Base-by-base conservation (phyloP, 805 yeast genomes). In the Yamadazyma insecticola region DNA sequence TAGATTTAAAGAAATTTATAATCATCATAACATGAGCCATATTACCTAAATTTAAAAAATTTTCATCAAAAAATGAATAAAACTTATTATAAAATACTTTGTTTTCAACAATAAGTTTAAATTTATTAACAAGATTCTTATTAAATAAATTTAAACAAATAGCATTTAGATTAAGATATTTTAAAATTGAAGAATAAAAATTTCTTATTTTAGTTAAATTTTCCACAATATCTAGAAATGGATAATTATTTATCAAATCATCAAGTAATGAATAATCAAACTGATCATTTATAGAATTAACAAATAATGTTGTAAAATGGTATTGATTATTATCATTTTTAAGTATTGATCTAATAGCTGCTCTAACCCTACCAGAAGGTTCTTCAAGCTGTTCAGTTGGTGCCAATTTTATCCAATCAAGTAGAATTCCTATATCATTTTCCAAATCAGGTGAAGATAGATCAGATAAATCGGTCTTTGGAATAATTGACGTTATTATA, bases 321-420 rank as follows among this genome's bases (percentile, higher is more conserved):
- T 45, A 38, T 35, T 62, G 70, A 24, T 47, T 49, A 4, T 23
- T 8, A 4, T 54, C 58, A 33, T 59, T 61, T 29, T 60, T 58
- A 14, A 64, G 44, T 29, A 68, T 60, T 11, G 58, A 47, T 27
- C 57, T 43, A 9, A 63, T 59, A 3, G 70, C 70, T 1, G 61
- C 45, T 24, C 50, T 55, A 6, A 60, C 48, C 16, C 72, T 41
- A 13, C 51, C 57, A 16, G 62, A 48, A 1, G 69, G 63, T 5
- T 41, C 33, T 11, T 15, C 6, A 4, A 41, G 11, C 9, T 30
- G 25, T 16, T 29, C 25, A 13, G 32, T 27, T 3, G 43, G 39
- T 4, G 16, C 10, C 13, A 37, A 29, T 22, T 29, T 29, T 28
- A 41, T 27, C 40, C 40, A 38, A 22, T 41, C 20, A 9, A 41